phyloP scores from a whole-genome alignment of 805 yeast genomes.

The Starmerella cellae region DNA sequence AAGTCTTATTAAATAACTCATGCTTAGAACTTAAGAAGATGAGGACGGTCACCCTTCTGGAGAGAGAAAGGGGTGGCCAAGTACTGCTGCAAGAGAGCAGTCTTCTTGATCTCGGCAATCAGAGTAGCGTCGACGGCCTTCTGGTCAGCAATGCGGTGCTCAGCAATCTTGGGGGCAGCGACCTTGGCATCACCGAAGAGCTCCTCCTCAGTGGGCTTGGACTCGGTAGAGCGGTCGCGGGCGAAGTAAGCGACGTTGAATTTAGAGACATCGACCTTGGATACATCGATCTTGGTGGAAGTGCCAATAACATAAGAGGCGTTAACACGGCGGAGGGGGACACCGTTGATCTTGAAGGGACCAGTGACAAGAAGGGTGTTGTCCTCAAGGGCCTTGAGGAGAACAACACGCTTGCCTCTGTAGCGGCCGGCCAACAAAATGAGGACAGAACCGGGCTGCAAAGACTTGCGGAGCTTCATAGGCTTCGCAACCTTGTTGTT shows the following conservation, averaged over 20 bases:
- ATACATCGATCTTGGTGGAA: slow-evolving; percentile 77
- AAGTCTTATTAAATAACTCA: slow-evolving; percentile 4
- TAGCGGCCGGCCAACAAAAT: slow-evolving; percentile 97
- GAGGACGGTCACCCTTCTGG: slow-evolving; percentile 97
- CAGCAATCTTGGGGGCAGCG: slow-evolving; percentile 76
- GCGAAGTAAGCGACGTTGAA: slow-evolving; percentile 92
- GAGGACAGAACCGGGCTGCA: slow-evolving; percentile 96
- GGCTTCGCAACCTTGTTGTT: slow-evolving; percentile 86
- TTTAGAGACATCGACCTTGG: slow-evolving; percentile 62
- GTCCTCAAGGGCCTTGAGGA: slow-evolving; percentile 93
- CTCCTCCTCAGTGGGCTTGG: slow-evolving; percentile 69
- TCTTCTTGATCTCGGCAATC: slow-evolving; percentile 88
- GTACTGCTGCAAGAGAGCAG: slow-evolving; percentile 94
- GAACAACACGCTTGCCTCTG: slow-evolving; percentile 99
- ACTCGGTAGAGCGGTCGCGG: slow-evolving; percentile 76
- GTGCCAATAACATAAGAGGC: slow-evolving; percentile 98
- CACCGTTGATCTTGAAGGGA: slow-evolving; percentile 99
- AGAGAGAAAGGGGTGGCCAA: slow-evolving; percentile 89
- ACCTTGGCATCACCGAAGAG: slow-evolving; percentile 70
- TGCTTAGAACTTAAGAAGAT: slow-evolving; percentile 83
- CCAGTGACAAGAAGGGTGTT: slow-evolving; percentile 94
- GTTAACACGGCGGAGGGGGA: slow-evolving; percentile 97
- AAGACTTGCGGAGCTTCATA: slow-evolving; percentile 86
- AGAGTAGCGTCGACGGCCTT: slow-evolving; percentile 86
- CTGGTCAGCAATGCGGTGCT: slow-evolving; percentile 94